Evolutionary conservation across 225 moss, liverwort and hornwort species (phyloP).

Genomic region (Antitrichia curtipendula): DNA sequence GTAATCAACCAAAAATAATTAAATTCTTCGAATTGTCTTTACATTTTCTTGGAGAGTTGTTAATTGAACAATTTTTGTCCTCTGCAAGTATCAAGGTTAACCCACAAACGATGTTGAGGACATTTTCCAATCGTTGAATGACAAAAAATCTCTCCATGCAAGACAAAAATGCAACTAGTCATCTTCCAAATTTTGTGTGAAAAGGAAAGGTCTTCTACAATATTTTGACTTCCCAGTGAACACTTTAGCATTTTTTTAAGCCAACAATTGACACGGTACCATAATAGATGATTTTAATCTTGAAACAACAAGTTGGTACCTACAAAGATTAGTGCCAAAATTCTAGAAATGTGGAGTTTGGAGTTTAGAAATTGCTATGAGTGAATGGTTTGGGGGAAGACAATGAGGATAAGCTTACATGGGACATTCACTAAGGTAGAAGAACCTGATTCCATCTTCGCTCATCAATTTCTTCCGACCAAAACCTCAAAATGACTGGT

Average conservation of each 20-base stretch:
- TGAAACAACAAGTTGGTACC: neutral
- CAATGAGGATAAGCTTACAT: neutral
- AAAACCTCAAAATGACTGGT: neutral
- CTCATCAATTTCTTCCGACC: neutral
- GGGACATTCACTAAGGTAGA: neutral
- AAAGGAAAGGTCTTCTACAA: too few species aligned
- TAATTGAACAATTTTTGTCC: neutral
- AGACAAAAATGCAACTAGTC: too few species aligned
- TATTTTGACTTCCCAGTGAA: too few species aligned
- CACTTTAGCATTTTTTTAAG: too few species aligned
- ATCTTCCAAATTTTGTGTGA: too few species aligned
- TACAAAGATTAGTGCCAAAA: neutral
- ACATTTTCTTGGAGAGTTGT: fast-evolving
- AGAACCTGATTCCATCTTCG: neutral
- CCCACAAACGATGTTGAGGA: too few species aligned
- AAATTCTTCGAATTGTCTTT: too few species aligned
- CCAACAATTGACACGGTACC: too few species aligned
- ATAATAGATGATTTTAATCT: too few species aligned
- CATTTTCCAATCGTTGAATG: too few species aligned
- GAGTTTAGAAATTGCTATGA: neutral
- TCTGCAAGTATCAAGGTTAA: neutral
- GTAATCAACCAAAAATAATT: neutral
- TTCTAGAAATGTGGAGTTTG: neutral
- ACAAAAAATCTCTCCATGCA: too few species aligned
- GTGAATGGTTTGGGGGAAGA: neutral